phyloP scores from a whole-genome alignment of 257 asterid species.

The Rubia yunnanensis region DNA sequence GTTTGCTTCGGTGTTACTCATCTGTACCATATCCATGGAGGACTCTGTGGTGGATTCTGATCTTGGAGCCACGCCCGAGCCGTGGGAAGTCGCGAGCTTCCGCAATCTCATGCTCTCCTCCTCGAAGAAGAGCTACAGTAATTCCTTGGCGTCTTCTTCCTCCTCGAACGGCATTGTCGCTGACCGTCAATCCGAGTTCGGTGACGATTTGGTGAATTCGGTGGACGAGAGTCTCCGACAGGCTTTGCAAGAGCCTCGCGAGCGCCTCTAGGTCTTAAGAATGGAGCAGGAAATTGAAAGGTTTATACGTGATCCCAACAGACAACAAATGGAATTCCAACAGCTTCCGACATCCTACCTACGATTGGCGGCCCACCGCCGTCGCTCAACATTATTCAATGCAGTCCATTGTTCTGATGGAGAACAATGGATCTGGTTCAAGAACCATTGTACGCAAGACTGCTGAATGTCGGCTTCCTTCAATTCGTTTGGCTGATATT shows the following conservation, averaged over 20 bases:
- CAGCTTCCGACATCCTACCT: conserved; percentile 95
- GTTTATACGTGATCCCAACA: conserved; percentile 71
- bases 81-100: conserved; percentile 98
- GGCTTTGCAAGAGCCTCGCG: conserved; percentile 97
- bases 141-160: conserved; percentile 13
- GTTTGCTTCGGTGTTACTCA: conserved; percentile 4
- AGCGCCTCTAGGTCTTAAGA: conserved; percentile 96
- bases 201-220: conserved; percentile 43
- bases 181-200: conserved; percentile 38
- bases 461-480: conserved; percentile 55
- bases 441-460: conserved; percentile 76
- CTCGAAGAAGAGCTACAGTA: conserved; percentile 32
- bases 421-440: conserved; percentile 86
- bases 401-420: conserved; percentile 92
- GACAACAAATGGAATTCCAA: conserved; percentile 93
- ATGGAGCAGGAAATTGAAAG: conserved; percentile 97
- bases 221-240: conserved; percentile 94
- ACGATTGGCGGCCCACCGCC: conserved; percentile 97
- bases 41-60: conserved; percentile 66
- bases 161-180: conserved; percentile 14
- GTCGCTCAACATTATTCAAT: conserved; percentile 97
- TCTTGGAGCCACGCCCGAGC: conserved; percentile 62
- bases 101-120: conserved; percentile 67
- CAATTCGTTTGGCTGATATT: conserved; percentile 50
- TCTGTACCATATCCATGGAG: conserved; percentile 38